Base-by-base conservation (phyloP, 2,329 filamentous ascomycete genomes). In the Zasmidium angulare region DNA sequence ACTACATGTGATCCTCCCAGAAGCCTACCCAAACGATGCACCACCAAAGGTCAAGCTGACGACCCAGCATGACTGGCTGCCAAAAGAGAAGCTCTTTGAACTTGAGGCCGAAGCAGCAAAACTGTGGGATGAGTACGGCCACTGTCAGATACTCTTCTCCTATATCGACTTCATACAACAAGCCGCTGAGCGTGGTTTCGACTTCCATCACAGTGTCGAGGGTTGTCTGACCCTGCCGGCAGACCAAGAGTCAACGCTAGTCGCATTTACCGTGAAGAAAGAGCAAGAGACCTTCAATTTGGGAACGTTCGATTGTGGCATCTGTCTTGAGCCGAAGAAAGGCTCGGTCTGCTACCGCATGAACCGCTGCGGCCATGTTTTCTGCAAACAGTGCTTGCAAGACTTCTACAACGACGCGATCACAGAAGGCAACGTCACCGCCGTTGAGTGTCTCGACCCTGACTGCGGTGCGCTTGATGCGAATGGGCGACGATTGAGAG, bases 321-420 rank as follows among this genome's bases (percentile, higher is more conserved):
- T 98, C 50, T 97, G 93, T 71, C 76, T 97, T 50, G 93, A 98
- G 74, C 92, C 92, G 0, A 96, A 96, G 75, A 97, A 96, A 73
- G 95, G 95, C 1, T 76, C 79, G 0, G 83, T 81, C 17, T 66
- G 95, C 73, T 89, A 98, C 76, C 85, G 86, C 46, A 87, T 98
- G 82, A 76, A 89, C 49, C 86, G 88, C 59, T 99, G 95, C 74
- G 86, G 86, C 0, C 93, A 99, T 72, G 91, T 98, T 40, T 99
- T 98, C 71, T 99, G 95, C 74, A 78, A 88, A 19, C 76, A 85
- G n/a, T 99, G 95, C 70, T 80, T 99, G 2, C 88, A 90, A 63
- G 91, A 93, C 68, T 97, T 93, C 67, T 98, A 96, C 81, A 91
- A 89, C 66, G 88, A 86, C 63, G 92, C 91, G 65, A 97, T 99